Conservation (phyloP, 1,284 basidiomycete species). For the Leccinum insolens region DNA sequence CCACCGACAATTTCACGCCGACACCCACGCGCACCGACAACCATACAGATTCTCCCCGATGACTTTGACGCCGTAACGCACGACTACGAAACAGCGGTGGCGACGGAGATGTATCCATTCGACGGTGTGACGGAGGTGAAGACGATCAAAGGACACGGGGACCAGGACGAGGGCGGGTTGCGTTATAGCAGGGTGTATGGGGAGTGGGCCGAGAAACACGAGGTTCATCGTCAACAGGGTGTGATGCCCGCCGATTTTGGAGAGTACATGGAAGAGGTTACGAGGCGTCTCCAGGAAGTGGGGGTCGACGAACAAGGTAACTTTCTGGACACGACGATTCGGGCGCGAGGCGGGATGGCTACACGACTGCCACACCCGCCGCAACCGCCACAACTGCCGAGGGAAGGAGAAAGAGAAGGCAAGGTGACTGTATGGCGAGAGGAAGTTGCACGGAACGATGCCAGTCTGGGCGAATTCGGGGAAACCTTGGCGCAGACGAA, state of each 20-base stretch:
- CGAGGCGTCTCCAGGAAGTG: slow-evolving; percentile 44
- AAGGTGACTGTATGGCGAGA: slow-evolving; percentile 59
- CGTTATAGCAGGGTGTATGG: slow-evolving; percentile 35
- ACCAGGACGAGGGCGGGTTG: slow-evolving; percentile 12
- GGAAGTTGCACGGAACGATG: slow-evolving; percentile 45
- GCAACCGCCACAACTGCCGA: slow-evolving; percentile 13
- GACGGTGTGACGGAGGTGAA: slow-evolving; percentile 31
- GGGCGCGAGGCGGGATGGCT: slow-evolving; percentile 6
- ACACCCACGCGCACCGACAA: slow-evolving; percentile 35
- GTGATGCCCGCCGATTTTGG: slow-evolving; percentile 38
- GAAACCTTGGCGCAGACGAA: slow-evolving; percentile 24
- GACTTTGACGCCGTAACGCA: slow-evolving; percentile 35
- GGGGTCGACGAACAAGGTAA: slow-evolving; percentile 36
- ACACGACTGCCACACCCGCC: slow-evolving; percentile 4
- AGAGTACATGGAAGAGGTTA: slow-evolving; percentile 50
- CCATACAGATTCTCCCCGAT: slow-evolving; percentile 33
- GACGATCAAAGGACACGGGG: slow-evolving; percentile 14
- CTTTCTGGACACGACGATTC: slow-evolving; percentile 20
- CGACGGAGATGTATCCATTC: slow-evolving; percentile 24
- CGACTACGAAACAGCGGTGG: slow-evolving; percentile 30
- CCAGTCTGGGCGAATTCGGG: slow-evolving; percentile 24
- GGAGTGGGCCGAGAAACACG: slow-evolving; percentile 34
- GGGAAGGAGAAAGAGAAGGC: slow-evolving; percentile 32
- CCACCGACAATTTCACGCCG: slow-evolving; percentile 19
- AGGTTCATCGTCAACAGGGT: slow-evolving; percentile 27